phyloP scores from a whole-genome alignment of 352 stramenopile species.

The Phytophthora hibernalis region DNA sequence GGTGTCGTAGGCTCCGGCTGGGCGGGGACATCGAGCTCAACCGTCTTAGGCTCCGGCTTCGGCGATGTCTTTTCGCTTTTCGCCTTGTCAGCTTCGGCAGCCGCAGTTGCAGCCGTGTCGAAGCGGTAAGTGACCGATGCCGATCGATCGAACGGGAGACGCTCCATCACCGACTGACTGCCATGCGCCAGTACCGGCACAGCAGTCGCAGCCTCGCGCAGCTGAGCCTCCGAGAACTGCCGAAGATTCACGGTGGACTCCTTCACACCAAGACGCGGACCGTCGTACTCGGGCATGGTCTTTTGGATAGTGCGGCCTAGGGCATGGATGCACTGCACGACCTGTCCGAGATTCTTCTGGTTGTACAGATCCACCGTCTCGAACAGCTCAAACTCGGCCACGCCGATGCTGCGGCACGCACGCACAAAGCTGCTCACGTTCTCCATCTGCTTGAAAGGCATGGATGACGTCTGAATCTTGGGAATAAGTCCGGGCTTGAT shows the following conservation, averaged over 20 bases:
- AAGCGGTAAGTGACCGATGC: constrained; percentile 72
- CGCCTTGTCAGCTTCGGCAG: constrained; percentile 43
- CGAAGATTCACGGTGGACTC: constrained; percentile 75
- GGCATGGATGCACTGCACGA: constrained; percentile 87
- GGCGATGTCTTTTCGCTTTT: constrained; percentile 24
- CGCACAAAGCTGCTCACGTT: constrained; percentile 89
- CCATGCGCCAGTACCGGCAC: constrained; percentile 67
- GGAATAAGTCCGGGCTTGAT: constrained; percentile 67
- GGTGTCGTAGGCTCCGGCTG: constrained; percentile 11
- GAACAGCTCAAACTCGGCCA: constrained; percentile 91
- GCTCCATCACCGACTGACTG: constrained; percentile 72
- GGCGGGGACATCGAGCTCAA: constrained; percentile 18
- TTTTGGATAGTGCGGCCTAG: constrained; percentile 81
- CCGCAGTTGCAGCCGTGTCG: constrained; percentile 42
- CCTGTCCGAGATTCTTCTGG: constrained; percentile 86
- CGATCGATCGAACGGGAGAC: constrained; percentile 68
- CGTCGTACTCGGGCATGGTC: constrained; percentile 73
- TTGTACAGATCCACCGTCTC: constrained; percentile 92
- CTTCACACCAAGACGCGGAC: constrained; percentile 76
- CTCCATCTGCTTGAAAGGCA: constrained; percentile 93
- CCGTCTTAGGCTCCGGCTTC: constrained; percentile 18
- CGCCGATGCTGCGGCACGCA: constrained; percentile 80
- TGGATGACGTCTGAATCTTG: constrained; percentile 69
- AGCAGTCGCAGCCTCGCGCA: constrained; percentile 61
- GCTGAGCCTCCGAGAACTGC: constrained; percentile 68